These are phyloP conservation scores for Solanum pinnatisectum DNA, from an alignment of 257 asterid species.

Conservation along the genomic window DNA sequence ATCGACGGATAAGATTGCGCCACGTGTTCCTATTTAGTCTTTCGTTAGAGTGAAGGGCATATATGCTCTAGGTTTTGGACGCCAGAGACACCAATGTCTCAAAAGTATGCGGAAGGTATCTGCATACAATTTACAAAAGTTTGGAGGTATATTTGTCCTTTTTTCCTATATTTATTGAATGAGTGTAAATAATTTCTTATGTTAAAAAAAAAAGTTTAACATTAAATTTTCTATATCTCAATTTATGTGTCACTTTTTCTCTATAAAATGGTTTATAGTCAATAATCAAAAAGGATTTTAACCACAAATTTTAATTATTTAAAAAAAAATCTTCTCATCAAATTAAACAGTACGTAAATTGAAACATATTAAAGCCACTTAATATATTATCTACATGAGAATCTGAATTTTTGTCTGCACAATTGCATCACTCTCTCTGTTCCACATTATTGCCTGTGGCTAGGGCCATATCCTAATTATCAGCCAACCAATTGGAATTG, in stretches of 20 bases:
- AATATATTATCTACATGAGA: no score
- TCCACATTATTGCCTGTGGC: background rate
- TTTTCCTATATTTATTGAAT: no score
- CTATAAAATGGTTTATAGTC: no score
- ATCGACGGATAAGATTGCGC: no score
- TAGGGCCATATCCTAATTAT: background rate
- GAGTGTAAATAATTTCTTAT: background rate
- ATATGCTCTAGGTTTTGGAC: no score
- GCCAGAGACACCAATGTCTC: rapidly evolving
- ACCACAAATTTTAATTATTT: no score
- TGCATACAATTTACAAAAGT: no score
- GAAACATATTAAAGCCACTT: background rate
- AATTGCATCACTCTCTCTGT: background rate
- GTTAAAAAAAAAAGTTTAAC: background rate
- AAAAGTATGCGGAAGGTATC: rapidly evolving
- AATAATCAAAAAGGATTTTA: background rate
- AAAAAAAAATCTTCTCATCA: no score
- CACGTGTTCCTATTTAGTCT: no score
- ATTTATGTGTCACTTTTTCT: background rate
- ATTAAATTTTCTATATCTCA: background rate
- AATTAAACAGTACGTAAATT: background rate
- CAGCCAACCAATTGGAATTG: background rate
- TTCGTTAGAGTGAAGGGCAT: no score
- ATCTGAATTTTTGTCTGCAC: background rate
- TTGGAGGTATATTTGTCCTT: no score